Evolutionary conservation across 2,329 filamentous ascomycete species (phyloP).

Genomic region (Dissoconium aciculare): DNA sequence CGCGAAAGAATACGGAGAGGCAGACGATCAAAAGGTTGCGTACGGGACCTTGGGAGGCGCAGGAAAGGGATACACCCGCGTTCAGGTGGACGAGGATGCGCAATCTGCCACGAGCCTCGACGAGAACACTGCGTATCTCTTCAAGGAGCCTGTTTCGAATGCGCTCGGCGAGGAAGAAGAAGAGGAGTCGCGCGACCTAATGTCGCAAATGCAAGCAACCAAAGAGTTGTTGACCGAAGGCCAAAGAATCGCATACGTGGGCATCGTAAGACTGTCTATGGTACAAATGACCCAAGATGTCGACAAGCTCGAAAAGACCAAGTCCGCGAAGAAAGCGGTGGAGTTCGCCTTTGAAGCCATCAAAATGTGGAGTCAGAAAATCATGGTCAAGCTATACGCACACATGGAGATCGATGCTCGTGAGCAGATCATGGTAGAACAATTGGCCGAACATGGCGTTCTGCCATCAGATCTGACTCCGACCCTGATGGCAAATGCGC

Average conservation of each 20-base stretch:
- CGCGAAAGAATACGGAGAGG: slow-evolving; percentile 60
- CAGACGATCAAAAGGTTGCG: slow-evolving; percentile 52
- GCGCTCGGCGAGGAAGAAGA: slow-evolving; percentile 51
- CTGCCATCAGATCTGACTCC: slow-evolving; percentile 69
- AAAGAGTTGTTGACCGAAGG: slow-evolving; percentile 91
- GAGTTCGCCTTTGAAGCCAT: slow-evolving; percentile 58
- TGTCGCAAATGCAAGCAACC: slow-evolving; percentile 86
- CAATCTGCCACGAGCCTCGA: slow-evolving; percentile 92
- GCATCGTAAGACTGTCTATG: slow-evolving; percentile 68
- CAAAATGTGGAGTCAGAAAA: slow-evolving; percentile 95
- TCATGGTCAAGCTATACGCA: slow-evolving; percentile 85
- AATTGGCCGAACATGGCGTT: slow-evolving; percentile 83
- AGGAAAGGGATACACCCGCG: slow-evolving; percentile 85
- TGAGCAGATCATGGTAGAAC: slow-evolving; percentile 98
- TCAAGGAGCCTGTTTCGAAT: slow-evolving; percentile 53
- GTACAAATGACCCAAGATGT: slow-evolving; percentile 59
- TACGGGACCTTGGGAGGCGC: slow-evolving; percentile 74
- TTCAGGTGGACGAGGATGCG: slow-evolving; percentile 89
- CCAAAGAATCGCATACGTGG: slow-evolving; percentile 91
- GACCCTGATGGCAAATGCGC: slow-evolving; percentile 76
- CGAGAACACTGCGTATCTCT: slow-evolving; percentile 90
- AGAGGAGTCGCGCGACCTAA: slow-evolving; percentile 60
- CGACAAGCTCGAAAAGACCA: slow-evolving; percentile 47
- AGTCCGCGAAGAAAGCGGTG: slow-evolving; percentile 56
- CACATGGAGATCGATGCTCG: slow-evolving; percentile 91